phyloP scores from a whole-genome alignment of 345 rosid species.

The Populus davidiana region DNA sequence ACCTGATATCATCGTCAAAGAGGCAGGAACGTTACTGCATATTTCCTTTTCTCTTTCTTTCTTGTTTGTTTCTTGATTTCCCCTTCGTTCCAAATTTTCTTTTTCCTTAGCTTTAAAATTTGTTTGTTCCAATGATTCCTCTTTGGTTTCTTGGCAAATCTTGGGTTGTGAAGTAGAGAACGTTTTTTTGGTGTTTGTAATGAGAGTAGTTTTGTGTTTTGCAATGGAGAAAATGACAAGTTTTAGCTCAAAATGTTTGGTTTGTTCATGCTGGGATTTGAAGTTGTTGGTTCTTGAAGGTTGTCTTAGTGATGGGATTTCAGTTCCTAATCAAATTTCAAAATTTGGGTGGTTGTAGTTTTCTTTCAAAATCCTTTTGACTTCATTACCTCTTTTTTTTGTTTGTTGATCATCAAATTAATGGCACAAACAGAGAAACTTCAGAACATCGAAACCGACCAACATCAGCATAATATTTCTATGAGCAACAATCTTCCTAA shows the following conservation, averaged over 20 bases:
- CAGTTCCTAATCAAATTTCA: slow-evolving; percentile 4
- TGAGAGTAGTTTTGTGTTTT: not conserved
- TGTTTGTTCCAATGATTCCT: not conserved
- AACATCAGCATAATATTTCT: slow-evolving; percentile 4
- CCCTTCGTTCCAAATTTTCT: not conserved
- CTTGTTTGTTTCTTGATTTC: not conserved
- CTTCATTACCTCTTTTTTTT: not conserved
- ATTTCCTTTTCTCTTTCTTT: too few relatives aligned
- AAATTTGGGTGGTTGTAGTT: slow-evolving; percentile 13
- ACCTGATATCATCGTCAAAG: not conserved
- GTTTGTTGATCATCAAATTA: not conserved
- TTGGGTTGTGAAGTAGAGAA: slow-evolving; percentile 6
- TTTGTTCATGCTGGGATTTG: slow-evolving; percentile 6
- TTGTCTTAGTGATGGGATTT: slow-evolving; percentile 3
- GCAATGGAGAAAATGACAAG: slow-evolving; percentile 15
- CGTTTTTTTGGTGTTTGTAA: not conserved
- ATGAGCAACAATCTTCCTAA: slow-evolving; percentile 18
- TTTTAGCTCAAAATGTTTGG: slow-evolving; percentile 17
- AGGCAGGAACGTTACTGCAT: not conserved
- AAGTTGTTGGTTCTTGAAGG: slow-evolving; percentile 3
- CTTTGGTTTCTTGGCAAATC: not conserved
- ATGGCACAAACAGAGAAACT: slow-evolving; percentile 39
- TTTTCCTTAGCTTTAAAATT: not conserved
- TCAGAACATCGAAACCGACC: slow-evolving; percentile 24
- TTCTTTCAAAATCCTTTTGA: not conserved